Percentiles rank a stretch among this genome's conserved stretches.
phyloP scores from a whole-genome alignment of 169 alveolate species.

The Prorocentrum cordatum region DNA sequence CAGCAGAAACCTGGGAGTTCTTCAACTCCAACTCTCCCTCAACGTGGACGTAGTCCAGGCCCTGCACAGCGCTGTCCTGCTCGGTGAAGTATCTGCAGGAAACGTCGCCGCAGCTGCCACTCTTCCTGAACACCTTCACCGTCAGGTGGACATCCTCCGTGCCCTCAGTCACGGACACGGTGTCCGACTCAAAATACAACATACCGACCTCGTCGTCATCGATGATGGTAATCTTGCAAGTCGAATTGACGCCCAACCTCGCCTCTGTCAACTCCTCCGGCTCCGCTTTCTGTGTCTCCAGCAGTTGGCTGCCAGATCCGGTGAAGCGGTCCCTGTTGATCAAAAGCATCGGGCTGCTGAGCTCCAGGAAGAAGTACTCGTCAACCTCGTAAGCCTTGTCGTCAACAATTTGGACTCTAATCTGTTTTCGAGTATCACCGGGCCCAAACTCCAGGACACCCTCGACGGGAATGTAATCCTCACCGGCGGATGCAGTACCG shows the following conservation, averaged over 20 bases:
- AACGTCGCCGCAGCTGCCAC: not conserved
- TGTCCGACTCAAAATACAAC: not conserved
- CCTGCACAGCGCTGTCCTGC: not conserved
- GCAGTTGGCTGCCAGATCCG: no score
- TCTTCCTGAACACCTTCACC: not conserved
- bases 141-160: not conserved
- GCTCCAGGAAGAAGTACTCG: not conserved
- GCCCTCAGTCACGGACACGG: not conserved
- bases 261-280: no score
- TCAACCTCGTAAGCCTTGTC: not conserved
- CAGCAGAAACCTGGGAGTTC: not conserved
- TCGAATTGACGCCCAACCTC: no score
- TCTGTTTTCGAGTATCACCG: not conserved
- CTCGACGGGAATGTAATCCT: not conserved
- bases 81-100: not conserved
- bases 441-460: not conserved
- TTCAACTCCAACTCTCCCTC: no score
- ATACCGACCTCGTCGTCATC: conserved; percentile 20
- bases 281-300: no score
- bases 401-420: not conserved
- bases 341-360: no score
- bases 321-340: no score
- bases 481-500: not conserved
- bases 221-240: not conserved
- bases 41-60: not conserved